Base-by-base conservation (phyloP, 768 basidiomycete species). In the Rhizopogon sp. region DNA sequence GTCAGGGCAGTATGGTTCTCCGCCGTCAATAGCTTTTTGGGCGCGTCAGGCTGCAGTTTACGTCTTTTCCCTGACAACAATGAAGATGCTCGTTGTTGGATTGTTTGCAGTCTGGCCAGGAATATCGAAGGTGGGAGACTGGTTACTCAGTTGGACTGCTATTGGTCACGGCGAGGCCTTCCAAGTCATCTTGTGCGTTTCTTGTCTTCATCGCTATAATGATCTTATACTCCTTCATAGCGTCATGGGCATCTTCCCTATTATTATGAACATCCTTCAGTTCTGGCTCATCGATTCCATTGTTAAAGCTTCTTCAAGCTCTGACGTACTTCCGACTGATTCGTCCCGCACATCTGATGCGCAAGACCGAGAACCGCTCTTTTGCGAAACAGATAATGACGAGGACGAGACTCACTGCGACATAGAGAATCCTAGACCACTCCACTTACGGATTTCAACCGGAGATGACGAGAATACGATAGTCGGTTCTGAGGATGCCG, bases 211-310 rank as follows among this genome's bases (percentile, higher is more conserved):
- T 31, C 3, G 1, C 39, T 51, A 35, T 49, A 39, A 25, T 6
- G 25, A 17, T 45, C 57, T 64, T 16, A 68, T 50, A 37, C 53
- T 29, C 22, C 7, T 54, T 55, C 33, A 22, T 59, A 92, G 89
- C 61, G 87, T 87, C 22, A 94, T 98, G 91, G 91, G 92, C 51
- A 70, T 96, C 50, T 93, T 95, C 72, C 94, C 93, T 0, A 88
- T 90, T 60, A 72, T 85, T 42, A 91, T 92, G 90, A 93, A 93
- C 68, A 72, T 93, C 39, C 61, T 92, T 10, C 96, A 98, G 67
- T 98, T 98, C 78, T 94, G 94, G 85, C 74, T 97, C 50, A 94
- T 97, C 55, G 93, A 97, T 72, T 88, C 90, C 0, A 93, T 94
- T 51, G 90, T 94, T 65, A 94, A 94, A 71, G 86, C 85, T 1